A percentile compares a stretch with the other conserved stretches of the same genome.
Evolutionary conservation across 805 yeast species (phyloP).

Genomic region (Debaryomyces prosopidis): DNA sequence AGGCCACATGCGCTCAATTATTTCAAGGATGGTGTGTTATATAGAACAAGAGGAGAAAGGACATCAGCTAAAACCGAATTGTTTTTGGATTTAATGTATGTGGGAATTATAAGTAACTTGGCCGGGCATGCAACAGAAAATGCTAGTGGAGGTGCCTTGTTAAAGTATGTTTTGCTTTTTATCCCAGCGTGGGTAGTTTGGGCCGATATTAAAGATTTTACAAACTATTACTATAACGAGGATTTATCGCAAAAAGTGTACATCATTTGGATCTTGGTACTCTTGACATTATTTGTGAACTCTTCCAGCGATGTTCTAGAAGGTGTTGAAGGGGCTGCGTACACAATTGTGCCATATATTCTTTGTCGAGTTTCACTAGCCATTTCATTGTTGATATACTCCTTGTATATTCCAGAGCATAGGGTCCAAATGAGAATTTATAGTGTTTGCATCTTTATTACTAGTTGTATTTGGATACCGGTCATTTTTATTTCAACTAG

Average conservation of each 20-base stretch:
- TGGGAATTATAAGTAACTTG: constrained; percentile 60
- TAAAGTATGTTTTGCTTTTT: constrained; percentile 51
- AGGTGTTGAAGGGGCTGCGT: constrained; percentile 37
- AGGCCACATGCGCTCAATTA: constrained; percentile 62
- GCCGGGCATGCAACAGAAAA: constrained; percentile 54
- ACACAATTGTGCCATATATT: constrained; percentile 49
- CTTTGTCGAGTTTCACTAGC: constrained; percentile 45
- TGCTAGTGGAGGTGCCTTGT: constrained; percentile 48
- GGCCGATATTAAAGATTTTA: constrained; percentile 63
- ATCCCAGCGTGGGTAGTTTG: constrained; percentile 64
- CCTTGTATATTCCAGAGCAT: constrained; percentile 51
- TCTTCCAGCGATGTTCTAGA: constrained; percentile 42
- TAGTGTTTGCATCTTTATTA: constrained; percentile 27
- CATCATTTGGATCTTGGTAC: constrained; percentile 52
- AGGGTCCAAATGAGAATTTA: constrained; percentile 49
- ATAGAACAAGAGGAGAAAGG: constrained; percentile 56
- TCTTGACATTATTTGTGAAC: constrained; percentile 54
- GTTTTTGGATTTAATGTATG: constrained; percentile 63
- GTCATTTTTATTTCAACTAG: constrained; percentile 50
- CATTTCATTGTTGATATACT: constrained; percentile 33
- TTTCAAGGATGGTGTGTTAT: constrained; percentile 56
- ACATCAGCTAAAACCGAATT: constrained; percentile 54
- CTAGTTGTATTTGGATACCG: constrained; percentile 48
- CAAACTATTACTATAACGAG: constrained; percentile 62
- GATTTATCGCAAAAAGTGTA: constrained; percentile 55